phyloP scores from a whole-genome alignment of 176 grass and related monocot species.

The Oropetium thomaeum region DNA sequence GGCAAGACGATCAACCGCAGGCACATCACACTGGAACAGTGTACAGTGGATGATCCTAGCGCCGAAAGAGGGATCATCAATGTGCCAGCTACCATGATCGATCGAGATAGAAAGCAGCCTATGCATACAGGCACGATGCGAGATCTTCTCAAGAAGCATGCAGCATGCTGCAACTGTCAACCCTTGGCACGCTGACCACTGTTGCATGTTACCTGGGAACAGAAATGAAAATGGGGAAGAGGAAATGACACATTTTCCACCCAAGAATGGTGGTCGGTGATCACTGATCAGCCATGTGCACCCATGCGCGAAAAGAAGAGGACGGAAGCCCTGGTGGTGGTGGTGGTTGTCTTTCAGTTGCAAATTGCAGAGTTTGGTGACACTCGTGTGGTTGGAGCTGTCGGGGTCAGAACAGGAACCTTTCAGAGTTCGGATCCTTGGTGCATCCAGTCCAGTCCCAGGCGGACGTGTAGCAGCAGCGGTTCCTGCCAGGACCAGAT shows the following conservation, averaged over 20 bases:
- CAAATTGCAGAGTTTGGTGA: slow-evolving; percentile 30
- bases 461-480: slow-evolving; percentile 21
- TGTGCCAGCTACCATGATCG: slow-evolving; percentile 22
- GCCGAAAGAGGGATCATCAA: slow-evolving; percentile 7
- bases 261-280: slow-evolving; percentile 22
- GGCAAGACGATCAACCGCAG: neutral
- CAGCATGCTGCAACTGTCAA: neutral
- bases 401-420: slow-evolving; percentile 36
- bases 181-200: slow-evolving; percentile 16
- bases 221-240: slow-evolving; percentile 17
- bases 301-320: neutral
- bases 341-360: slow-evolving; percentile 19
- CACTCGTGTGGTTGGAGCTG: slow-evolving; percentile 20
- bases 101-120: slow-evolving; percentile 34
- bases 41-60: slow-evolving; percentile 9
- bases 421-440: slow-evolving; percentile 14
- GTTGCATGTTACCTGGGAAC: slow-evolving; percentile 38
- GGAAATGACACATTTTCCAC: neutral
- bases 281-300: slow-evolving; percentile 31
- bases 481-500: slow-evolving; percentile 35
- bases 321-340: neutral
- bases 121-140: neutral
- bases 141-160: slow-evolving; percentile 21
- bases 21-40: neutral
- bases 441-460: slow-evolving; percentile 41